These are phyloP conservation scores for Kodamaea anthophila DNA, from an alignment of 1,139 yeast species.

Conservation along the genomic window DNA sequence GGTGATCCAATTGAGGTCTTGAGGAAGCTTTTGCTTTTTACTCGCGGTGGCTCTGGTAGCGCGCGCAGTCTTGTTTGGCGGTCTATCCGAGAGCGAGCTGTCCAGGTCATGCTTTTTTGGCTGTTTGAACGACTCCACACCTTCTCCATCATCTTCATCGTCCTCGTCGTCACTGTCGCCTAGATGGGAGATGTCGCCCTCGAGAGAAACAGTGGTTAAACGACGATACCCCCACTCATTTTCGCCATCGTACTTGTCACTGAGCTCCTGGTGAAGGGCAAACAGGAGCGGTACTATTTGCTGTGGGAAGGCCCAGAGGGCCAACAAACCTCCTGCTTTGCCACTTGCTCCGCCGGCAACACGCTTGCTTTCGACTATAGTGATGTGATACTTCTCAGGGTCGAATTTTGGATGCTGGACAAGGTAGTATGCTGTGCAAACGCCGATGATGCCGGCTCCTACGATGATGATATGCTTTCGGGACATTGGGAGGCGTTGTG, in stretches of 20 bases:
- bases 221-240: constrained; percentile 91
- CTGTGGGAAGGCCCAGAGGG: constrained; percentile 95
- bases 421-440: constrained; percentile 85
- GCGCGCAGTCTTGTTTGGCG: constrained; percentile 32
- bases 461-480: constrained; percentile 69
- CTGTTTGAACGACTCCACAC: constrained; percentile 10
- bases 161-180: constrained; percentile 9
- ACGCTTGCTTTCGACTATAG: constrained; percentile 83
- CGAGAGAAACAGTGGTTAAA: constrained; percentile 78
- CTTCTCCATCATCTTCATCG: constrained; percentile 8
- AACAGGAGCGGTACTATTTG: constrained; percentile 89
- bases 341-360: constrained; percentile 98
- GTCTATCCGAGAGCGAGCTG: constrained; percentile 17
- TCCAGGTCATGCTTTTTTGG: constrained; percentile 15
- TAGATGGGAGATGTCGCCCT: constrained; percentile 60
- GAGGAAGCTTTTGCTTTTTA: constrained; percentile 45
- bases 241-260: constrained; percentile 73
- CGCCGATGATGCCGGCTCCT: constrained; percentile 96
- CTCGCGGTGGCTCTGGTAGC: constrained; percentile 15
- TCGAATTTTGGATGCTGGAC: constrained; percentile 79
- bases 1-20: constrained; percentile 77
- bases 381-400: constrained; percentile 66
- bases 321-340: constrained; percentile 92
- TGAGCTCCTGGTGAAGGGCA: constrained; percentile 75
- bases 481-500: too few relatives aligned